Conservation (phyloP, 495 filamentous ascomycete genomes). For the Neurospora sp. region DNA sequence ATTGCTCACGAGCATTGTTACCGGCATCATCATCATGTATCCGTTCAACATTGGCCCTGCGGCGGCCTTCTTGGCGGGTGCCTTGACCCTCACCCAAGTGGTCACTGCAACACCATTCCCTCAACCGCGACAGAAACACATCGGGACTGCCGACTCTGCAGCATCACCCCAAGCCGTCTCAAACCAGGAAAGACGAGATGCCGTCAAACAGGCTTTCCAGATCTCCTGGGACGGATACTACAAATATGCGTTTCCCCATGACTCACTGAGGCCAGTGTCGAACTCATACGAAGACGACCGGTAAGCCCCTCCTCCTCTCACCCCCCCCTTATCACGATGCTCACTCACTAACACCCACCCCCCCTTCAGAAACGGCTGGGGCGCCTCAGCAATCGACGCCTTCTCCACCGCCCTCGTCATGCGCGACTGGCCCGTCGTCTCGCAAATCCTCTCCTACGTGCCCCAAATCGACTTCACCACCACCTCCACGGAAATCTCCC, state of each 20-base stretch:
- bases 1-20: background rate
- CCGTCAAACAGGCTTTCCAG: conserved; percentile 65
- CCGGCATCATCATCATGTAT: background rate
- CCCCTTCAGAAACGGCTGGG: conserved; percentile 68
- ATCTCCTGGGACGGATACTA: conserved; percentile 76
- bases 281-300: conserved; percentile 59
- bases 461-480: conserved; percentile 57
- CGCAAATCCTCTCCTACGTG: conserved; percentile 60
- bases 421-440: conserved; percentile 55
- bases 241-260: conserved; percentile 68
- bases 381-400: conserved; percentile 75
- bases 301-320: conserved; percentile 38
- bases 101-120: background rate
- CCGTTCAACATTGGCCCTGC: background rate
- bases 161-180: conserved; percentile 13
- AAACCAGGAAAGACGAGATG: conserved; percentile 39
- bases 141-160: background rate
- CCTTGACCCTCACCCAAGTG: background rate
- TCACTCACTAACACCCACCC: background rate
- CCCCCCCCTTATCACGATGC: too few relatives aligned
- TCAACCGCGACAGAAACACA: background rate
- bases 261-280: conserved; percentile 61
- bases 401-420: conserved; percentile 74
- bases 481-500: conserved; percentile 49
- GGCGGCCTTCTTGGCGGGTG: background rate